Evolutionary conservation across 2,329 filamentous ascomycete genomes (phyloP).

Genomic region (Sarocladium oryzae): DNA sequence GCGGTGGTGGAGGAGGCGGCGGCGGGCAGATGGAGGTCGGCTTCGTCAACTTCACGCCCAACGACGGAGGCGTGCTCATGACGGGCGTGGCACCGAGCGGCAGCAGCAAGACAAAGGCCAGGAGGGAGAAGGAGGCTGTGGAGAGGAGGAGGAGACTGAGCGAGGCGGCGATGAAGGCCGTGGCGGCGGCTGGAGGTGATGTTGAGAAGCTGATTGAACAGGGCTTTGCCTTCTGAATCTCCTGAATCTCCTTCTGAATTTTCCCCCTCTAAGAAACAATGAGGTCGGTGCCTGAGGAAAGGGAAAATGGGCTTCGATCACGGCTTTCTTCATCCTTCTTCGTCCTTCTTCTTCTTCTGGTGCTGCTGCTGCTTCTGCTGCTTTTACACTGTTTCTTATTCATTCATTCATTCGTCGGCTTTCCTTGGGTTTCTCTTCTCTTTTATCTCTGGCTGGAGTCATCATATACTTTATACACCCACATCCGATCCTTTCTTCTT

Average conservation of each 20-base stretch:
- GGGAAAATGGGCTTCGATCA: not conserved
- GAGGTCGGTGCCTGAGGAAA: too few species aligned
- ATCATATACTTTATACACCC: not conserved
- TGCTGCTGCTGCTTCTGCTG: too few species aligned
- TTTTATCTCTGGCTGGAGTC: not conserved
- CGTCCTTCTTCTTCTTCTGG: not conserved
- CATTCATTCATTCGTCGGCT: too few species aligned
- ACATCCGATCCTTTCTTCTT: not conserved
- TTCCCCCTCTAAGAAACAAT: too few species aligned
- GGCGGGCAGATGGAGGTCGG: constrained; percentile 34
- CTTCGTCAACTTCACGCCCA: constrained; percentile 88
- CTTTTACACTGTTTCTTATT: too few species aligned
- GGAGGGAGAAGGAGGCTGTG: constrained; percentile 78
- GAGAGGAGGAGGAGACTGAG: constrained; percentile 66
- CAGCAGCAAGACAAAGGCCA: constrained; percentile 88
- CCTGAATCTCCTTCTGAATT: not conserved
- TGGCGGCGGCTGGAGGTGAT: constrained; percentile 66
- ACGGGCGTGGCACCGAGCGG: constrained; percentile 88
- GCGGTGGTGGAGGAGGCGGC: constrained; percentile 16
- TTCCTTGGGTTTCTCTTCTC: constrained; percentile 4
- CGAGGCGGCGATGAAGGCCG: constrained; percentile 61
- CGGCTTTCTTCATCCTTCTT: not conserved
- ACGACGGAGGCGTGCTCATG: constrained; percentile 72
- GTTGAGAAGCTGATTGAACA: constrained; percentile 46
- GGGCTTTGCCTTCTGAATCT: constrained; percentile 40